These are phyloP conservation scores for Ceratobasidium sp. DNA, from an alignment of 1,284 basidiomycete species.

Conservation along the genomic window DNA sequence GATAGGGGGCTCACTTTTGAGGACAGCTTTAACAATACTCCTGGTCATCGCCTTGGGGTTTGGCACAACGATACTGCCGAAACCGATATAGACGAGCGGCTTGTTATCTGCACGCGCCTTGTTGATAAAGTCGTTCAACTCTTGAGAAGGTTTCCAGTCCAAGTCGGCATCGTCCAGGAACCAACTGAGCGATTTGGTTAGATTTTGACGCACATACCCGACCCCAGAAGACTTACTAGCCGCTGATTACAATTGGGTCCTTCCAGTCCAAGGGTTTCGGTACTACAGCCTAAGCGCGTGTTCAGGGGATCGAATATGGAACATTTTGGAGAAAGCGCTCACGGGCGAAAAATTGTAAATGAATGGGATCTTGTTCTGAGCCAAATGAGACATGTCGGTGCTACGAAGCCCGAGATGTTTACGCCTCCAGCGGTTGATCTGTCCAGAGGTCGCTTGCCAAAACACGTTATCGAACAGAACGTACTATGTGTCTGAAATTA, in stretches of 20 bases:
- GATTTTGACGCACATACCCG: conserved; percentile 1
- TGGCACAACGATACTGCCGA: conserved; percentile 78
- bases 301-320: background rate
- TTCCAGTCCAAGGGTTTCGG: conserved; percentile 80
- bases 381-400: conserved; percentile 72
- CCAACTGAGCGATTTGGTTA: conserved; percentile 57
- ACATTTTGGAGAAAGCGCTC: conserved; percentile 22
- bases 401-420: conserved; percentile 60
- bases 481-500: conserved; percentile 49
- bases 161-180: conserved; percentile 68
- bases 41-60: conserved; percentile 68
- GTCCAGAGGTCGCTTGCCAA: conserved; percentile 74
- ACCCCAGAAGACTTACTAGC: conserved; percentile 55
- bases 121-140: conserved; percentile 62
- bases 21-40: conserved; percentile 70
- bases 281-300: conserved; percentile 60
- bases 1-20: conserved; percentile 57
- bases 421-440: conserved; percentile 77
- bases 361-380: conserved; percentile 72
- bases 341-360: conserved; percentile 68
- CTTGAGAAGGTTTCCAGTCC: conserved; percentile 63
- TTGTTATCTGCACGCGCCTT: conserved; percentile 65
- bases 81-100: conserved; percentile 76
- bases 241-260: conserved; percentile 69
- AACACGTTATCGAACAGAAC: conserved; percentile 77